Evolutionary conservation across 768 basidiomycete species (phyloP), one percentile per base, ranked within the genome.

Genomic region (Pholiota conissans): DNA sequence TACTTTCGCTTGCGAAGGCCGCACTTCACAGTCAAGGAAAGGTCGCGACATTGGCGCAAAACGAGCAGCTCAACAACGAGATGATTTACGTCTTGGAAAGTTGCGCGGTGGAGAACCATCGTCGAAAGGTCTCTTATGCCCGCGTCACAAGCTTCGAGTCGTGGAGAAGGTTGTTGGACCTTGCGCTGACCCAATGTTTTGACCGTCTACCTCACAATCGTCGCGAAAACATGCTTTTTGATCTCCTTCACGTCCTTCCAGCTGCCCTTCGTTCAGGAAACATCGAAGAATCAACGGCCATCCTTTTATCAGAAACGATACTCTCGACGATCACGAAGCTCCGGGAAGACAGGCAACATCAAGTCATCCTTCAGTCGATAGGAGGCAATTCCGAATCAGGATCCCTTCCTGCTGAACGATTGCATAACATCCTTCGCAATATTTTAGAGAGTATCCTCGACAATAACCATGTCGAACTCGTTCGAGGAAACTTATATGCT

Each of bases 401-500:
- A 24, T 81, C 86, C 9, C 73, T 95, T 16, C 94, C 94, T 2
- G 84, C 86, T 0, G 95, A 97, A 64, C 80, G 93, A 32, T 74
- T 98, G 11, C 85, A 84, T 60, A 74, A 83, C 2, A 84, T 96
- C 42, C 78, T 98, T 10, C 84, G 87, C 42, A 84, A 79, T 61
- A 77, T 93, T 27, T 69, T 97, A 52, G 86, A 92, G 52, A 89
- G 87, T 48, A 82, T 95, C 55, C 66, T 89, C 56, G 86, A 90
- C 59, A 87, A 82, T 58, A 91, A 89, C 58, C 87, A 86, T 11
- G 82, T 89, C 26, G 93, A 96, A 67, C 78, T 92, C 50, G 89
- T 95, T 16, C 88, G 95, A 24, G 96, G 96, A 6, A 98, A 98
- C 68, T 78, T 98, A n/a, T 98, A 96, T 70, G 93, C 93, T 3